Evolutionary conservation across 1,284 basidiomycete genomes (phyloP).

Genomic region (Lignosus rhinocerotis): DNA sequence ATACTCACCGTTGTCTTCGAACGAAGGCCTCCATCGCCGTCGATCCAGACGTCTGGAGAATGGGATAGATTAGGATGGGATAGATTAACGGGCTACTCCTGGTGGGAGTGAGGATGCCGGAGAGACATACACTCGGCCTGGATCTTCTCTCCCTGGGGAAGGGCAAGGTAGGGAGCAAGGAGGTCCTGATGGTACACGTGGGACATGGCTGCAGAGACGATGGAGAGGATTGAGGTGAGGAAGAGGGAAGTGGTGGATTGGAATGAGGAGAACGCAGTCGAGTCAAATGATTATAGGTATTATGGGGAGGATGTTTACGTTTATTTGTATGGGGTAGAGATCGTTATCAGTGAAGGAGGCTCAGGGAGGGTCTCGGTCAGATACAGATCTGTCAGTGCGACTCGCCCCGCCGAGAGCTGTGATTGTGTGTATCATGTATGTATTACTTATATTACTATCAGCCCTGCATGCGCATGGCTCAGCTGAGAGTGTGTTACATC

Average conservation of each 20-base stretch:
- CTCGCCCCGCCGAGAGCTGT: too few species aligned
- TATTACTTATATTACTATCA: too few species aligned
- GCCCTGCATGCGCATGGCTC: too few species aligned
- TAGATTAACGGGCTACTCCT: constrained; percentile 23
- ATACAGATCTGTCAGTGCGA: not conserved
- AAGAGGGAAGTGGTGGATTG: constrained; percentile 22
- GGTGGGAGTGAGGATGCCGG: not conserved
- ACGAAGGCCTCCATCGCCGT: constrained; percentile 89
- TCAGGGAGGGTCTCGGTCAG: not conserved
- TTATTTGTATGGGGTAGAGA: constrained; percentile 22
- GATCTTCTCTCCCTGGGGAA: constrained; percentile 83
- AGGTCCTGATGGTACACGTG: constrained; percentile 74
- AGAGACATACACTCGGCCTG: constrained; percentile 85
- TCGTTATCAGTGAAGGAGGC: constrained; percentile 4
- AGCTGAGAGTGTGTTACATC: too few species aligned
- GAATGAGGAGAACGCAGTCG: constrained; percentile 6
- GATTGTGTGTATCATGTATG: too few species aligned
- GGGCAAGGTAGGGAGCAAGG: constrained; percentile 82
- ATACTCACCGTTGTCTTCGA: constrained; percentile 85
- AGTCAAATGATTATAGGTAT: constrained; percentile 19
- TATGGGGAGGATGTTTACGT: constrained; percentile 15
- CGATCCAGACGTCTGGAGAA: constrained; percentile 88
- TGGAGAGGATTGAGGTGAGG: constrained; percentile 19
- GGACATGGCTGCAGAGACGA: constrained; percentile 28
- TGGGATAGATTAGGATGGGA: constrained; percentile 12